Base-by-base conservation (phyloP, 768 basidiomycete genomes). In the Postia placenta region DNA sequence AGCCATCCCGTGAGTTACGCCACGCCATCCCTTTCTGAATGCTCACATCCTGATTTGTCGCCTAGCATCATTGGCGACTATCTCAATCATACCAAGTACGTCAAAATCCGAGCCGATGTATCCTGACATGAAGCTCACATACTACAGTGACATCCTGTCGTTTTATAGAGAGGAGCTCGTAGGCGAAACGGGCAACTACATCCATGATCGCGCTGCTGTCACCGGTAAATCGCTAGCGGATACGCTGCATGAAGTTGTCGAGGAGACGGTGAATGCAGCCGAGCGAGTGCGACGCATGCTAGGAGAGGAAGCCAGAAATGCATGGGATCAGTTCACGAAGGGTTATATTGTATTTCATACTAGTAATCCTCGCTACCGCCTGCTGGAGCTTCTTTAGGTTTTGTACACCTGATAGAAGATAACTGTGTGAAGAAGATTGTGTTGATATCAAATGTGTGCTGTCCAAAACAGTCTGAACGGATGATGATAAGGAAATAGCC, bases 1-100 rank as follows among this genome's bases (percentile, higher is more conserved):
- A 49, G 63, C 64, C n/a, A 49, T 74, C 28, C 72, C 70, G 61
- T 60, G 36, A 51, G 58, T 51, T 19, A 5, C 35, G 11, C 5
- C 30, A 5, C 5, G 7, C n/a, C 15, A 26, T 35, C 33, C 5
- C 35, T 40, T 7, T 14, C 39, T 42, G 24, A 27, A 23, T 17
- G 24, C 37, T 2, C n/a, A 11, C 20, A 22, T 6, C 4, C 12
- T 23, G 14, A 25, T 30, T 47, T 19, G 27, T 4, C 41, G 25
- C 12, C 11, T 14, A 47, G 53, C 17, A 43, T 27, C 25, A 42
- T 27, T 5, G 6, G 24, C 24, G 19, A 12, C n/a, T 39, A 50
- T 45, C 40, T 45, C 33, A 35, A 37, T 38, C 23, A 41, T 17
- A 19, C 37, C 5, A 50, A 50, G 49, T 46, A 26, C 23, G 51